Evolutionary conservation across 306 rosid species (phyloP), one percentile per base, ranked within the genome.

Genomic region (Rosa lucieae): DNA sequence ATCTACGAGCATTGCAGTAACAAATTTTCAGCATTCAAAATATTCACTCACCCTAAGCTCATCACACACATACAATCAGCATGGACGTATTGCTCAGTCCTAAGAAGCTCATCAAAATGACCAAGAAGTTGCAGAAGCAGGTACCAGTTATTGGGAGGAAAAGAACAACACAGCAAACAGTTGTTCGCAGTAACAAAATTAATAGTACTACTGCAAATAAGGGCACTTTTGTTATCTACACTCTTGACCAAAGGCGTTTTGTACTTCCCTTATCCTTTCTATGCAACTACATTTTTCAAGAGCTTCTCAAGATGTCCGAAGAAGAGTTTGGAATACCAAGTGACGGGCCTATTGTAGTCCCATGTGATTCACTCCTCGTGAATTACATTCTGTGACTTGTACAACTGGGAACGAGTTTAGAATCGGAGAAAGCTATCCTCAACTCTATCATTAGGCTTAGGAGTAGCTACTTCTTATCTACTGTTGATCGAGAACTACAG

Each of bases 301-400:
- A 66, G 23, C 47, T 35, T 37, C 37, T 66, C 12, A 35, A 35
- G 21, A 35, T 66, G 11, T 66, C 46, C 10, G 26, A 67, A 67
- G 71, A 67, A 39, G 71, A 17, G 46, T 67, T 67, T 67, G 71
- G 71, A 39, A 11, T 66, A 6, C 17, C 70, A n/a, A n/a, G n/a
- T n/a, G n/a, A n/a, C 18, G 23, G 21, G 70, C 70, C 70, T 14
- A 66, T 66, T 17, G 10, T 37, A 39, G 39, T 66, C 21, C 70
- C 70, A 14, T 66, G 70, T 6, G 23, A 66, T 15, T 66, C 70
- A 6, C 46, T 66, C 70, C 20, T 35, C 49, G 42, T 68, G 72
- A 68, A 68, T 42, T 68, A 68, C 51, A 42, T 68, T n/a, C 1
- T 42, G 17, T 11, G 17, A 48, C 53, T 48, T 48, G 17, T 48